Percentiles rank a stretch among this genome's conserved stretches.
phyloP scores from a whole-genome alignment of 345 rosid genomes.

The Durio zibethinus region DNA sequence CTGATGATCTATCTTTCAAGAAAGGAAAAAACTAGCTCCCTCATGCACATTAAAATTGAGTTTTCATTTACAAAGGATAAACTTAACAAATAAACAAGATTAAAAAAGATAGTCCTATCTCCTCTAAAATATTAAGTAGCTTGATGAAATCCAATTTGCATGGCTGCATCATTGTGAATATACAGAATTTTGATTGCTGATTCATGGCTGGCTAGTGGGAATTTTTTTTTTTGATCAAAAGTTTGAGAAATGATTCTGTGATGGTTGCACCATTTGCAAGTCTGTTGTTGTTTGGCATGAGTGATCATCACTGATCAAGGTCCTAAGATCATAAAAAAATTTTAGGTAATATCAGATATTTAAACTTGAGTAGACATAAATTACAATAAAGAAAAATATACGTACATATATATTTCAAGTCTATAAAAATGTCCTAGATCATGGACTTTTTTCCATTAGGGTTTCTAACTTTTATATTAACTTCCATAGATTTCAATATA shows the following conservation, averaged over 20 bases:
- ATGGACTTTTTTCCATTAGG: too few species aligned
- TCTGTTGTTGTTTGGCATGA: conserved; percentile 82
- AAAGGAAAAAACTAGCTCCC: conserved; percentile 14
- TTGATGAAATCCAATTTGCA: conserved; percentile 12
- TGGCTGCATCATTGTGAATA: conserved; percentile 1
- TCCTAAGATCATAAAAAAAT: conserved; percentile 29
- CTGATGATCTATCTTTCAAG: neutral
- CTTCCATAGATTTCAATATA: neutral
- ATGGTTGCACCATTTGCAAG: conserved; percentile 69
- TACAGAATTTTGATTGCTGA: conserved; percentile 4
- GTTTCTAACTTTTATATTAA: too few species aligned
- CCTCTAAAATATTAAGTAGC: conserved; percentile 27
- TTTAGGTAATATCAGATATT: neutral
- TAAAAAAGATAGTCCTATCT: conserved; percentile 30
- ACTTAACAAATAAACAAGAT: neutral
- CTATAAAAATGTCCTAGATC: too few species aligned
- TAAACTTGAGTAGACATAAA: neutral
- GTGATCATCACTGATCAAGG: conserved; percentile 61
- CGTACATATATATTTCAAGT: neutral
- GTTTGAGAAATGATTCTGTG: conserved; percentile 71
- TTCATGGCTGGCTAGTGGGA: neutral
- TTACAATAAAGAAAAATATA: neutral
- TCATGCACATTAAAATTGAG: conserved; percentile 7
- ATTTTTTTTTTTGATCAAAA: conserved; percentile 32
- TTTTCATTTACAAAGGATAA: conserved; percentile 12